These are phyloP conservation scores for Aureobasidium sp. DNA, from an alignment of 2,329 filamentous ascomycete species.

Conservation along the genomic window DNA sequence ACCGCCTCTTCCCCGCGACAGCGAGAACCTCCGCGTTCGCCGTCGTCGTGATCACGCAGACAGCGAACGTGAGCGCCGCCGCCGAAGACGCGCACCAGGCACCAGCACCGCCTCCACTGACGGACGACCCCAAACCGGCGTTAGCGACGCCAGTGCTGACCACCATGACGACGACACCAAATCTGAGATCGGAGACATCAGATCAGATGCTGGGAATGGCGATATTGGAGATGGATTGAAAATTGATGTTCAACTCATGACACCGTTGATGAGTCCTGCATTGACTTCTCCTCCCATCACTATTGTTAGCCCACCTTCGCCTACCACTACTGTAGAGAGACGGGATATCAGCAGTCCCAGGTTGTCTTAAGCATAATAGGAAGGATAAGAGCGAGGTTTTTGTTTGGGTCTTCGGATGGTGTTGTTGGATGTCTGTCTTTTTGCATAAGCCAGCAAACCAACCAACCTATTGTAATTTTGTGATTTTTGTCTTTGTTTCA, in stretches of 20 bases:
- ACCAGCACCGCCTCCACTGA: slow-evolving; percentile 23
- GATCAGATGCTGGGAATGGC: slow-evolving; percentile 11
- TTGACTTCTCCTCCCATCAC: slow-evolving; percentile 18
- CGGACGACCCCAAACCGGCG: slow-evolving; percentile 25
- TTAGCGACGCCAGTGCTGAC: slow-evolving; percentile 22
- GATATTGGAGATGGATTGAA: background rate
- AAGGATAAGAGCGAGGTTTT: background rate
- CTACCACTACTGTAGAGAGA: slow-evolving; percentile 14
- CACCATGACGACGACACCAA: slow-evolving; percentile 20
- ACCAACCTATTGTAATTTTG: background rate
- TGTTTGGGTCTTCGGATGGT: background rate
- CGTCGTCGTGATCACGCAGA: slow-evolving; percentile 67
- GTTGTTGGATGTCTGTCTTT: background rate
- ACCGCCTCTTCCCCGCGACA: slow-evolving; percentile 27
- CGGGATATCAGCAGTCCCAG: background rate
- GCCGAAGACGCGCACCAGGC: slow-evolving; percentile 48
- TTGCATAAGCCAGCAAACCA: background rate
- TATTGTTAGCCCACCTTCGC: slow-evolving; percentile 24
- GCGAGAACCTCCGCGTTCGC: slow-evolving; percentile 44
- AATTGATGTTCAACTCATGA: slow-evolving; percentile 15
- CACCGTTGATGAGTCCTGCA: slow-evolving; percentile 12
- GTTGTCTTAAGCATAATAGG: background rate
- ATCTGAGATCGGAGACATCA: slow-evolving; percentile 7
- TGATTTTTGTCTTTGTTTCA: background rate
- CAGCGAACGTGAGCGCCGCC: slow-evolving; percentile 61